Base-by-base conservation (phyloP, 2,329 filamentous ascomycete genomes). In the Xylaria sp. region DNA sequence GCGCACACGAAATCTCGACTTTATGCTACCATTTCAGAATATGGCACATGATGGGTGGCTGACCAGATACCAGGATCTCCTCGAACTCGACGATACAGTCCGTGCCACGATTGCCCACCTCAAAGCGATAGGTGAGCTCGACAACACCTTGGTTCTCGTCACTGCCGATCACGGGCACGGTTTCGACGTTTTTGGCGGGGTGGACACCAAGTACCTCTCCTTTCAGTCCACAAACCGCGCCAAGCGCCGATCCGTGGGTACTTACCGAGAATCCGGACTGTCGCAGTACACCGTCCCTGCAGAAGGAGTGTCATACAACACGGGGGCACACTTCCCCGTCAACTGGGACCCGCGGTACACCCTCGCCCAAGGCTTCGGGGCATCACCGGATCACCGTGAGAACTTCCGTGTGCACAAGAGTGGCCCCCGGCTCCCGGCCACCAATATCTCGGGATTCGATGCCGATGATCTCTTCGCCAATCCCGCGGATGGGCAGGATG, bases 91-190 rank as follows among this genome's bases (percentile, higher is more conserved):
- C 77, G 92, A 97, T 80, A 94, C 93, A 4, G 83, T 97, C 73
- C 89, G 89, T 61, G 92, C 92, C 20, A 93, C 92, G 3, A 85
- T 95, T 63, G 85, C 85, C 56, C 90, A 92, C 77, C 89, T 97
- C 51, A 84, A 88, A 74, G 81, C 85, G 38, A 83, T 93, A 6
- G 87, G 87, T 66, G 85, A 89, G 65, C 85, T 94, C 38, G 88
- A 95, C 10, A 88, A 94, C 69, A 97, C 93, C 0, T 87, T 95
- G 3, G 85, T 97, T 72, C 78, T 97, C 59, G 92, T 96, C 58
- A 93, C 93, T 3, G 91, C 93, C n/a, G 93, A 97, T 77, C 93
- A 96, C 83, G 93, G 93, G 49, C 93, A 97, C 81, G 93, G 93
- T 64, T 97, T 97, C 78, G 93, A 94, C 74, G 93, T 97, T 73